Percentiles rank a stretch among this genome's conserved stretches.
Conservation (phyloP, 352 stramenopile genomes). For the Phytopythium ostracodes region DNA sequence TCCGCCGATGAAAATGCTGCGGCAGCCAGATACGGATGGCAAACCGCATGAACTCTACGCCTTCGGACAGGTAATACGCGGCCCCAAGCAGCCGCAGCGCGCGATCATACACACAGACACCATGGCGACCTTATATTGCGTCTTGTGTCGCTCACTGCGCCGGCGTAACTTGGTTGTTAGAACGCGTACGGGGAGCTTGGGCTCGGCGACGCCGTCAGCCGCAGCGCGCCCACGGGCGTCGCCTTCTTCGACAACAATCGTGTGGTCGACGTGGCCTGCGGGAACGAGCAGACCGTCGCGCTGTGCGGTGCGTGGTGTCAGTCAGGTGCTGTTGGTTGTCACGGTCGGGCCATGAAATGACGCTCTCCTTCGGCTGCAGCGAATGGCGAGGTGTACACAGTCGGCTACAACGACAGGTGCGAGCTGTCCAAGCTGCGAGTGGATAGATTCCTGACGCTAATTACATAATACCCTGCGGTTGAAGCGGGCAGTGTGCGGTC, state of each 20-base stretch:
- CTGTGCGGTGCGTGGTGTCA: conserved; percentile 43
- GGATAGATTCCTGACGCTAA: neutral
- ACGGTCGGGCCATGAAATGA: neutral
- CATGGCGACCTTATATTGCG: neutral
- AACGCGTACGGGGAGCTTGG: conserved; percentile 93
- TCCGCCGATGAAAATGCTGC: neutral
- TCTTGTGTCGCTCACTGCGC: neutral
- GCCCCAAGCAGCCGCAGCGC: neutral
- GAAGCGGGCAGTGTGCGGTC: conserved; percentile 88
- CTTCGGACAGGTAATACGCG: conserved; percentile 38
- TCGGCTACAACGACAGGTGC: conserved; percentile 91
- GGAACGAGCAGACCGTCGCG: conserved; percentile 90
- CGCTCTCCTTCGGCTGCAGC: conserved; percentile 11
- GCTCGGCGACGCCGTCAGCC: conserved; percentile 72
- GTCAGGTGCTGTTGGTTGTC: neutral
- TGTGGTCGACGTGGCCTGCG: conserved; percentile 81
- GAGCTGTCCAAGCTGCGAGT: neutral
- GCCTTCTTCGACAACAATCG: conserved; percentile 26
- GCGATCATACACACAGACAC: neutral
- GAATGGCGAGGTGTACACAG: conserved; percentile 82
- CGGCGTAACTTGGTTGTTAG: conserved; percentile 21
- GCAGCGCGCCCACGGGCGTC: conserved; percentile 51
- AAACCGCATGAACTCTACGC: conserved; percentile 22
- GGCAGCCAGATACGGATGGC: conserved; percentile 11
- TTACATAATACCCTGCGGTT: neutral